phyloP scores from a whole-genome alignment of 78 protist genomes.

The Anaeramoeba ignava region DNA sequence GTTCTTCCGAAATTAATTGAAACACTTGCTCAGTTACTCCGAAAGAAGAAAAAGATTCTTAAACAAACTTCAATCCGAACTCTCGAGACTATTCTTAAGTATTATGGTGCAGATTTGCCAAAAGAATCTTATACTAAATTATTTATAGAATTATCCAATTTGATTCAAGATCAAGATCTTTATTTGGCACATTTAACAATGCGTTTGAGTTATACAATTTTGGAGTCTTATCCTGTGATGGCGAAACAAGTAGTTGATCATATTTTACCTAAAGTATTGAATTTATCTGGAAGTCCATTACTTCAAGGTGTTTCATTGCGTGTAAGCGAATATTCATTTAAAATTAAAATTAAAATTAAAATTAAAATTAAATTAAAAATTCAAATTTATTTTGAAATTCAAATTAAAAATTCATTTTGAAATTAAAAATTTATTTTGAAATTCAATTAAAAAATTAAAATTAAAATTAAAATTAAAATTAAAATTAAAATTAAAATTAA shows the following conservation, averaged over 20 bases:
- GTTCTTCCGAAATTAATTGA: constrained; percentile 4
- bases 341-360: not conserved
- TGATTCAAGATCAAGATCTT: constrained; percentile 44
- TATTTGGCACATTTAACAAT: constrained; percentile 49
- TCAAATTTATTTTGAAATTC: no score
- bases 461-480: no score
- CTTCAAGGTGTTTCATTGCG: constrained; percentile 70
- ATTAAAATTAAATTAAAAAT: no score
- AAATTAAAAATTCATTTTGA: no score
- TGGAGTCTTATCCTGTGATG: constrained; percentile 5
- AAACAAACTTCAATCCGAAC: constrained; percentile 20
- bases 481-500: no score
- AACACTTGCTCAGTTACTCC: constrained; percentile 22
- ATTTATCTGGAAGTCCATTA: constrained; percentile 39
- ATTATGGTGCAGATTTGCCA: not conserved
- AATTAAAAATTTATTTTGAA: no score
- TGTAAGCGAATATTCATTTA: not conserved
- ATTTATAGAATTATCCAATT: constrained; percentile 12
- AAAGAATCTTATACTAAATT: not conserved
- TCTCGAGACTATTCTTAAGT: not conserved
- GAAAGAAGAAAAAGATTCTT: constrained; percentile 26
- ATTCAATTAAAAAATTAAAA: no score
- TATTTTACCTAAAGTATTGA: constrained; percentile 30
- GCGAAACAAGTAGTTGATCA: not conserved
- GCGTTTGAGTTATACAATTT: constrained; percentile 16